phyloP scores from a whole-genome alignment of 139 green algal genomes.

The Chlamydomonas incerta region DNA sequence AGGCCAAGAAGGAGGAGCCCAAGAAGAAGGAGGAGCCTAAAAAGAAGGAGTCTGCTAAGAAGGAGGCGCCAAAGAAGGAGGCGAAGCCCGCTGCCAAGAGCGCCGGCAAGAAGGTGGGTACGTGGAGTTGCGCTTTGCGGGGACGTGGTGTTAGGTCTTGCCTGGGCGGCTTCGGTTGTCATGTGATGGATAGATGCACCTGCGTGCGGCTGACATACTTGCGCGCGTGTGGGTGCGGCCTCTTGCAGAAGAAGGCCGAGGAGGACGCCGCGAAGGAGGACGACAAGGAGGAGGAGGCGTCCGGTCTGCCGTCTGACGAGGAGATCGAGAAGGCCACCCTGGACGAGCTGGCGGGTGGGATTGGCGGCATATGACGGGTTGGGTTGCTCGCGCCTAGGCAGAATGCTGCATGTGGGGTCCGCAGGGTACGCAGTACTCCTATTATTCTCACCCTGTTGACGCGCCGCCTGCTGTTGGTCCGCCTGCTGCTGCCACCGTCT shows the following conservation, averaged over 20 bases:
- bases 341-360: slow-evolving; percentile 1
- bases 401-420: background rate
- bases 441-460: background rate
- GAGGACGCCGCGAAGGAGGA: background rate
- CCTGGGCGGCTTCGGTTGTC: too few species aligned
- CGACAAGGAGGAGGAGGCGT: background rate
- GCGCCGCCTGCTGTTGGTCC: background rate
- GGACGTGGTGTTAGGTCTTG: too few species aligned
- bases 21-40: slow-evolving; percentile 10
- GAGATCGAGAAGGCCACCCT: slow-evolving; percentile 17
- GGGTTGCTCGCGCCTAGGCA: background rate
- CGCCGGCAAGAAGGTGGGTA: background rate
- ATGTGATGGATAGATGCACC: too few species aligned
- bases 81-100: slow-evolving; percentile 1
- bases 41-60: slow-evolving; percentile 13
- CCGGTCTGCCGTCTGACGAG: slow-evolving; percentile 1
- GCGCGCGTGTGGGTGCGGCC: too few species aligned
- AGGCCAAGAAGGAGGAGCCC: background rate
- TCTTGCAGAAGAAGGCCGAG: background rate
- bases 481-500: background rate
- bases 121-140: too few species aligned
- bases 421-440: background rate
- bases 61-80: slow-evolving; percentile 2
- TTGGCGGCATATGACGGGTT: too few species aligned
- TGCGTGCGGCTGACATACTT: too few species aligned